Conservation (phyloP, 805 yeast genomes). For the Candida rishiriensis region DNA sequence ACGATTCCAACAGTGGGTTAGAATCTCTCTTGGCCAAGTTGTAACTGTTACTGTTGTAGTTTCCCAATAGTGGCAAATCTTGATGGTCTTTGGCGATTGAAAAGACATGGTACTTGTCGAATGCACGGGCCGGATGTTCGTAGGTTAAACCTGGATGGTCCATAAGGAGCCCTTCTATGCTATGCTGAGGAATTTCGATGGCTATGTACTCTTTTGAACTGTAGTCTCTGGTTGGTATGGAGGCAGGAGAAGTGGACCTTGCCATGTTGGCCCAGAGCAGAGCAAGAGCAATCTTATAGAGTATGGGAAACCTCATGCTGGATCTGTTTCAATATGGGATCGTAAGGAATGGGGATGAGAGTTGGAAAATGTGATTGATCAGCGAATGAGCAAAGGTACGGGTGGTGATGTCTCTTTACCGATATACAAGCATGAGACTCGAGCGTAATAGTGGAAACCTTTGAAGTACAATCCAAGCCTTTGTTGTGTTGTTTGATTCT, state of each 20-base stretch:
- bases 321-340: no score
- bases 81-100: conserved; percentile 43
- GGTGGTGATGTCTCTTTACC: no score
- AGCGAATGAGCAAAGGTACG: no score
- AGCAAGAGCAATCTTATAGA: conserved; percentile 1
- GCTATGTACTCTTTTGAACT: conserved; percentile 53
- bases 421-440: no score
- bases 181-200: conserved; percentile 43
- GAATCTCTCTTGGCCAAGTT: conserved; percentile 28
- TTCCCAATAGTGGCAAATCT: conserved; percentile 32
- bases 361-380: no score
- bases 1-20: conserved; percentile 24
- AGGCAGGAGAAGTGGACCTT: background rate
- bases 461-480: no score
- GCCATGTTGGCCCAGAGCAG: background rate
- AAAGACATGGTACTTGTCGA: conserved; percentile 62
- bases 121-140: conserved; percentile 62
- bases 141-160: conserved; percentile 44
- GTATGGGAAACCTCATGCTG: conserved; percentile 2
- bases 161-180: conserved; percentile 33
- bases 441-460: no score
- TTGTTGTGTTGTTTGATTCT: no score
- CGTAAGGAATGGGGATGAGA: no score
- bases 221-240: conserved; percentile 41
- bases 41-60: conserved; percentile 28